These are phyloP conservation scores for Magnolia kwangsiensis DNA, from an alignment of 164 flowering plant genomes.

Conservation along the genomic window DNA sequence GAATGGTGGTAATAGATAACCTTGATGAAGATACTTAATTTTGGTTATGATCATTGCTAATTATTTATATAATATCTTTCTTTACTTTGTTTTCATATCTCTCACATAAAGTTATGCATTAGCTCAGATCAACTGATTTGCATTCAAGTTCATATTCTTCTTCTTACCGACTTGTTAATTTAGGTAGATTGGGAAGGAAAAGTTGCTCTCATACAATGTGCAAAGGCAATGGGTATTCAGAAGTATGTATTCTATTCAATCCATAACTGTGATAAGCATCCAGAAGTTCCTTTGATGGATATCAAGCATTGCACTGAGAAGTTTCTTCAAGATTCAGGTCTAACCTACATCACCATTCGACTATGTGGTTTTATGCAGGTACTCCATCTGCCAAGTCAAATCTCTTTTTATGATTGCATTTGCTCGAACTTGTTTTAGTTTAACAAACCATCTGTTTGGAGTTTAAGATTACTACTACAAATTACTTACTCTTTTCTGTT, in stretches of 20 bases:
- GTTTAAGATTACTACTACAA: no score
- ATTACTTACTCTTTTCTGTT: no score
- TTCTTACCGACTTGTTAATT: slow-evolving; percentile 31
- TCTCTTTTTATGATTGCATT: not conserved
- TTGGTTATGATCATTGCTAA: not conserved
- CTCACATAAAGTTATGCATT: not conserved
- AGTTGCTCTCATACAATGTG: slow-evolving; percentile 98
- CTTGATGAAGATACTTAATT: not conserved
- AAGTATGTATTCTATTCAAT: slow-evolving; percentile 89
- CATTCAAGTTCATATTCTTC: slow-evolving; percentile 4
- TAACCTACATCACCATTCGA: slow-evolving; percentile 62
- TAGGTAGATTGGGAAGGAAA: slow-evolving; percentile 99
- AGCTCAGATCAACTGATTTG: not conserved
- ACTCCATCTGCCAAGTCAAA: slow-evolving; percentile 11
- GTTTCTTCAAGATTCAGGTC: slow-evolving; percentile 79
- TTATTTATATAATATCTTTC: not conserved
- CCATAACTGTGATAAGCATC: slow-evolving; percentile 97
- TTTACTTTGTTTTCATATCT: not conserved
- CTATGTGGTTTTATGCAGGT: slow-evolving; percentile 99
- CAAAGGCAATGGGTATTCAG: slow-evolving; percentile 98
- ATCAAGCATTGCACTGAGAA: slow-evolving; percentile 93
- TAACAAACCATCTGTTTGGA: not conserved
- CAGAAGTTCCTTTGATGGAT: slow-evolving; percentile 97
- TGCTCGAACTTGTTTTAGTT: not conserved
- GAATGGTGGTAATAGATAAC: not conserved